Evolutionary conservation across 2,329 filamentous ascomycete species (phyloP), one percentile per base, ranked within the genome.

Genomic region (Niveomyces coronatus): DNA sequence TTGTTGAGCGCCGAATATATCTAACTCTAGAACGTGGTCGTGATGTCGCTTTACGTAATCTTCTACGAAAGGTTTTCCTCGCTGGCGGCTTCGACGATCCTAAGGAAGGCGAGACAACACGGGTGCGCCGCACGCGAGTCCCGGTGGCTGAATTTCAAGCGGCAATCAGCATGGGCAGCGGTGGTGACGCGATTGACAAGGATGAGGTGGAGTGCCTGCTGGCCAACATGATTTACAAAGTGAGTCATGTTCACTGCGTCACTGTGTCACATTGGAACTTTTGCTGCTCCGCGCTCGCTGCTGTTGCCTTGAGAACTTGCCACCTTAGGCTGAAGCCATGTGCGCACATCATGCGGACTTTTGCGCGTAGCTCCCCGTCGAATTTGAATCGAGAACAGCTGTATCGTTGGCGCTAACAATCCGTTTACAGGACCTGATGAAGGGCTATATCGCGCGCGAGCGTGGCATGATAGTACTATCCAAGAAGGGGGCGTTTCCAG

Each of bases 221-320:
- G 52, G 86, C 91, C 19, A 96, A 95, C 56, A 85, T 95, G 74
- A 94, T 98, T 45, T 98, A 96, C 68, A 98, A 96, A 77, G 89
- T 94, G 61, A 48, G 62, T 51, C 19, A 10, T 15, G 18, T 31
- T 32, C 22, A 24, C 34, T 16, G 3, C 15, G 9, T 11, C 14
- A 17, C 18, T 23, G 24, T n/a, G 16, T 31, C 26, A 26, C 24
- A 24, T 19, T 14, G 13, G n/a, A 9, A n/a, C 9, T 26, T 22
- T 31, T 17, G 7, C 9, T 4, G n/a, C 28, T 17, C 3, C n/a
- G 19, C 13, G 16, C 24, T 15, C 18, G 17, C 27, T 30, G 16
- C 16, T 39, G 35, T 16, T n/a, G 24, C 13, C 15, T 30, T 24
- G 23, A n/a, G n/a, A n/a, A n/a, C n/a, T n/a, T n/a, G n/a, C n/a